Evolutionary conservation across 371 early-diverging fungal genomes (phyloP).

Genomic region (Lichtheimia ornata): DNA sequence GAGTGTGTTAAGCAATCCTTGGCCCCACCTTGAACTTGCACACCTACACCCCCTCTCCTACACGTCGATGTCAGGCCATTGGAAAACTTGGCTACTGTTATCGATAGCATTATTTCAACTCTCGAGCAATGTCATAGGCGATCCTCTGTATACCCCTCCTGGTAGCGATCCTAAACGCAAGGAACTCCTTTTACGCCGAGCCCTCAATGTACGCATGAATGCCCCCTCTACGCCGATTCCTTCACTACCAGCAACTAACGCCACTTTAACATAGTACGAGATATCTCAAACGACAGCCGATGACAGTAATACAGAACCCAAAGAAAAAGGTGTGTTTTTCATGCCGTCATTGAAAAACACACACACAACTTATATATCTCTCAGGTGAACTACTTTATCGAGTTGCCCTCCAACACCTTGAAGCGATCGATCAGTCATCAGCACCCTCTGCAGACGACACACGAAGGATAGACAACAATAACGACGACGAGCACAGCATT

Average conservation of each 20-base stretch:
- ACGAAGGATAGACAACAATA: not conserved
- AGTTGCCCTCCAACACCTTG: slow-evolving; percentile 29
- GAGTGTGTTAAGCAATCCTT: too few relatives aligned
- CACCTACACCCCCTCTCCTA: too few relatives aligned
- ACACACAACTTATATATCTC: not conserved
- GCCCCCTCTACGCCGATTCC: not conserved
- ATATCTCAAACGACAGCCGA: not conserved
- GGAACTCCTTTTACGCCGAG: not conserved
- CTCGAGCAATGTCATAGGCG: not conserved
- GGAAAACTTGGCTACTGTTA: too few relatives aligned
- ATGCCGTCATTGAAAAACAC: not conserved
- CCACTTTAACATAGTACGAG: not conserved
- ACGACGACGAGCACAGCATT: slow-evolving; percentile 6
- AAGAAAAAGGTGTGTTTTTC: slow-evolving; percentile 1
- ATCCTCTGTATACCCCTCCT: not conserved
- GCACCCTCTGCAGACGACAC: not conserved
- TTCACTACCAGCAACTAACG: not conserved
- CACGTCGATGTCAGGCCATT: too few relatives aligned
- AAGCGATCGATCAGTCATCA: slow-evolving; percentile 16
- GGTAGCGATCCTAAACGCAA: not conserved
- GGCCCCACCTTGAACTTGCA: too few relatives aligned
- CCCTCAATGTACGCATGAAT: too few relatives aligned
- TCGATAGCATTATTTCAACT: not conserved
- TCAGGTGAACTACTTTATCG: slow-evolving; percentile 34
- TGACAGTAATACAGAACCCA: not conserved